Evolutionary conservation across 805 yeast species (phyloP), one percentile per base, ranked within the genome.

Genomic region (Citeromyces matritensis): DNA sequence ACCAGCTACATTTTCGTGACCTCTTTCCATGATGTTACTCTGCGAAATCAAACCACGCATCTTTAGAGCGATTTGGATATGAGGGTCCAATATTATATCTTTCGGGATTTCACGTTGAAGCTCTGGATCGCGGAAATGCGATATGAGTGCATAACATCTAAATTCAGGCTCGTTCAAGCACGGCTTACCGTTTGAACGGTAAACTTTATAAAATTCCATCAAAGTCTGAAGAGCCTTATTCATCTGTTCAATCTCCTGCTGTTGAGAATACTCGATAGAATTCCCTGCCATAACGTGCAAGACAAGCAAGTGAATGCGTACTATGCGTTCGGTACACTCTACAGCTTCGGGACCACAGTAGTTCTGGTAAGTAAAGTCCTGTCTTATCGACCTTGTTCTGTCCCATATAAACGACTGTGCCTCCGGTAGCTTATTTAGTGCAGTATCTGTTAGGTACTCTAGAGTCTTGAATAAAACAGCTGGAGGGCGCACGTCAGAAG

Each of bases 401-500:
- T 91, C 97, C 98, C 99, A 93, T 6, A 91, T 54, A 42, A 91
- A 88, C 0, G 94, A 69, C 43, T 91, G 97, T 1, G 86, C 64
- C 8, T 77, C 82, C 0, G 97, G 96, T 15, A 88, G 56, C 25
- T 69, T 60, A 0, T 69, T 68, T 9, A 88, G 50, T 2, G 79
- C 51, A 26, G 70, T 64, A 12, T 72, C 72, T 6, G 83, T 67
- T 24, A 91, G 62, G 48, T 82, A 83, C 36, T 79, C 63, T 37
- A 91, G 54, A 0, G 96, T 76, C 24, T 60, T 44, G 9, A 63
- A 65, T 27, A 91, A 54, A 1, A 86, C 60, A 33, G 65, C 67
- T 0, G 99, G 98, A 1, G 98, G 95, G 37, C 99, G 64, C 3
- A 91, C 99, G 49, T 91, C 98, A 1, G 96, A 84, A 0, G 98